Base-by-base conservation (phyloP, 2,329 filamentous ascomycete genomes). In the Nigrospora oryzae region DNA sequence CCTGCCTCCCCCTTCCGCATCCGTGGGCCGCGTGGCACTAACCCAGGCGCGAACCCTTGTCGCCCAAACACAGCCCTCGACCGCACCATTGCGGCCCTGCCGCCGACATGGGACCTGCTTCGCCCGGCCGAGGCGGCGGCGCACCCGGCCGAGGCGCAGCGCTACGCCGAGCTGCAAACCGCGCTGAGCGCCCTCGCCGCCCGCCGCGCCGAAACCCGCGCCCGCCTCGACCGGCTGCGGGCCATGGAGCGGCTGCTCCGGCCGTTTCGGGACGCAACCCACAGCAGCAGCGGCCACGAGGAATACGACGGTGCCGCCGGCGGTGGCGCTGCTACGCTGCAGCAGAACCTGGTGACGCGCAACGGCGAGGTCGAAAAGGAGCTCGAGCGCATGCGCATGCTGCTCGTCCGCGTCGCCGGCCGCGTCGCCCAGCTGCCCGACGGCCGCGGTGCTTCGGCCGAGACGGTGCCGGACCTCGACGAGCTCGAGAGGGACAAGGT, bases 291-390 rank as follows among this genome's bases (percentile, higher is more conserved):
- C 5, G 14, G 49, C 43, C 10, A 37, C 4, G 44, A 43, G 16
- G 55, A 46, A n/a, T 54, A 57, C 4, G 45, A 44, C 10, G 49
- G 36, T 45, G 58, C 57, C n/a, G 53, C 60, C 2, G 62, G 64
- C 32, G 62, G 55, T 52, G 63, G 52, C 50, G 62, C 51, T 53
- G 63, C 8, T 64, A 37, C 11, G 8, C 2, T 84, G 7, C 84
- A 89, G 59, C 74, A 78, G 46, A 87, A 86, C 57, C 61, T 89
- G 4, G 71, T 84, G 2, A 82, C 79, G 42, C 74, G 76, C 31
- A 76, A 83, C 56, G 79, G 81, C 2, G 74, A 80, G 40, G 61
- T 89, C 11, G 83, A 83, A 57, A 67, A 67, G 43, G 84, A 88
- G 62, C 65, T 89, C 44, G 76, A 81, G 59, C 75, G 73, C 49